Evolutionary conservation across 2,329 filamentous ascomycete genomes (phyloP).

Genomic region (Cadophora malorum): DNA sequence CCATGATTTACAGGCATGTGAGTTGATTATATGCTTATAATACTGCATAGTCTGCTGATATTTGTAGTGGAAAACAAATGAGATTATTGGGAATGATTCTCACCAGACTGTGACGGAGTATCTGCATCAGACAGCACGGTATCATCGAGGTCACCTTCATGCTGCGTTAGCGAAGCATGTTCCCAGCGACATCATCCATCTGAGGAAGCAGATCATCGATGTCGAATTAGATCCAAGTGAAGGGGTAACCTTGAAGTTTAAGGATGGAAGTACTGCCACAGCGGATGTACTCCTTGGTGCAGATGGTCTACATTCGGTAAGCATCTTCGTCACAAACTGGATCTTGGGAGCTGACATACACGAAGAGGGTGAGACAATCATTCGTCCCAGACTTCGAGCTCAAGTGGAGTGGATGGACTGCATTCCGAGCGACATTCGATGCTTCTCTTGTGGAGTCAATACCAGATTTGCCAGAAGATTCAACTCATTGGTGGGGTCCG

Average conservation of each 20-base stretch:
- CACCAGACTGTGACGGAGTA: conserved; percentile 43
- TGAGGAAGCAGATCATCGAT: conserved; percentile 42
- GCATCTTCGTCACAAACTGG: conserved; percentile 17
- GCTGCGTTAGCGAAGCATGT: conserved; percentile 44
- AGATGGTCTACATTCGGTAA: conserved; percentile 47
- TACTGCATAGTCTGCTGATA: neutral
- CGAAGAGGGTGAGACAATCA: conserved; percentile 35
- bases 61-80: conserved; percentile 46
- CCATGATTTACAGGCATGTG: conserved; percentile 46
- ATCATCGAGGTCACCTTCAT: conserved; percentile 47
- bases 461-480: conserved; percentile 46
- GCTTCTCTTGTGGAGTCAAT: conserved; percentile 45
- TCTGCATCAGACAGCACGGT: conserved; percentile 46
- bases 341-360: neutral
- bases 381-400: conserved; percentile 44
- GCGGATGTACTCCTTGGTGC: conserved; percentile 47
- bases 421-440: conserved; percentile 48
- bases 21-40: neutral
- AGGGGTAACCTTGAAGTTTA: conserved; percentile 42
- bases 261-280: conserved; percentile 41
- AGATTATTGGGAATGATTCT: conserved; percentile 45
- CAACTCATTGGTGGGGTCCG: conserved; percentile 47
- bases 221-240: conserved; percentile 27
- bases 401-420: conserved; percentile 48
- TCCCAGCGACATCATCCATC: conserved; percentile 43